These are phyloP conservation scores for Adansonia rubrostipa DNA, from an alignment of 441 rosid species.

Conservation along the genomic window DNA sequence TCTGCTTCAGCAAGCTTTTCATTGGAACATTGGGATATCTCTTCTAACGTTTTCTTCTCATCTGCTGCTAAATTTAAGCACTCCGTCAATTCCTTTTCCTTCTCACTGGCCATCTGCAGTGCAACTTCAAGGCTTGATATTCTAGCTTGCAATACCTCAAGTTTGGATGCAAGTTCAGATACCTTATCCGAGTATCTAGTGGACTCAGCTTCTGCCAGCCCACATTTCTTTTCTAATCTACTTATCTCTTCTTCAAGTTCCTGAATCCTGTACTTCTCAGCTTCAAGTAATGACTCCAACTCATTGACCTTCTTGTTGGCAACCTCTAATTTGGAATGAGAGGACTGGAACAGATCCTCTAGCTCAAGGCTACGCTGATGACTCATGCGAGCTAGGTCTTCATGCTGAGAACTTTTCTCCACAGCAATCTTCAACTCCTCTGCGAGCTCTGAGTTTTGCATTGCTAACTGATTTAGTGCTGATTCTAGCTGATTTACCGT, in stretches of 20 bases:
- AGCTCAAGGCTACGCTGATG: constrained; percentile 88
- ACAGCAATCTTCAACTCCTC: constrained; percentile 55
- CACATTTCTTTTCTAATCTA: constrained; percentile 41
- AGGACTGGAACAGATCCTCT: constrained; percentile 74
- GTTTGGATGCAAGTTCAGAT: constrained; percentile 68
- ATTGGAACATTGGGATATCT: constrained; percentile 47
- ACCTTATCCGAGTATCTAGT: constrained; percentile 36
- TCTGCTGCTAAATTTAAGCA: constrained; percentile 29
- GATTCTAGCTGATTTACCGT: constrained; percentile 60
- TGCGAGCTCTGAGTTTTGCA: constrained; percentile 58
- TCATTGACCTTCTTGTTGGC: constrained; percentile 71
- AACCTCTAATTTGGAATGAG: constrained; percentile 78
- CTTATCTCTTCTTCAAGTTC: constrained; percentile 87
- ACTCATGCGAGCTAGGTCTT: constrained; percentile 66
- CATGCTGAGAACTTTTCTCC: constrained; percentile 69
- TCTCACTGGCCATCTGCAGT: constrained; percentile 59
- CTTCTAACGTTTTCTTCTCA: constrained; percentile 77
- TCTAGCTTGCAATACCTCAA: constrained; percentile 67
- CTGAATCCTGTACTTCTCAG: constrained; percentile 81
- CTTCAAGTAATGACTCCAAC: constrained; percentile 82
- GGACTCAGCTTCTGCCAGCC: too few species aligned
- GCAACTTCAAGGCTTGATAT: constrained; percentile 27
- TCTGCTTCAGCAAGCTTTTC: constrained; percentile 69
- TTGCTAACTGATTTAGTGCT: constrained; percentile 50
- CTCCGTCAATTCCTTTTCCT: constrained; percentile 64